Base-by-base conservation (phyloP, 164 flowering plant species). In the Litsea cubeba region DNA sequence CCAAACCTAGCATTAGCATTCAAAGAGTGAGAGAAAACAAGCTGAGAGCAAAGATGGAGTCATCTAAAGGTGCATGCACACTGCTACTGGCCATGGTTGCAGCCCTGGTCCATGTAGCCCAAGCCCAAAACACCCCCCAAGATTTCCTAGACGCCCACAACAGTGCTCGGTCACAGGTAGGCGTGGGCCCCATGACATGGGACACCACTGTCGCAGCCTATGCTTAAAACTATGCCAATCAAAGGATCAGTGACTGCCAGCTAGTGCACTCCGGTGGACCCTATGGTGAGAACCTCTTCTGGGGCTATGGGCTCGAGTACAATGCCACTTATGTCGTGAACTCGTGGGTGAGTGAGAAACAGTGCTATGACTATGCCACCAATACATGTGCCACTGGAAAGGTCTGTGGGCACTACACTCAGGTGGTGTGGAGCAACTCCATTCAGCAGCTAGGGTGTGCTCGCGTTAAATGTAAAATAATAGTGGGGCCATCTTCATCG, bases 371-470 rank as follows among this genome's bases (percentile, higher is more conserved):
- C 69, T 70, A 76, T 72, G 18, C 20, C 22, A 24, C 79, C 50
- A 79, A 82, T 67, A 24, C 78, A 3, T 82, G 82, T 28, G 71
- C 24, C 0, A 62, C 35, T 1, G 82, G 79, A 0, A 63, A 74
- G 17, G 77, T 76, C 15, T 85, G 92, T 72, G 26, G 72, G 75
- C 91, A 85, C 64, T 87, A 85, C 65, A 87, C 86, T 1, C 90
- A 83, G 58, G 67, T 87, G 3, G 81, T 83, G 3, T 83, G 89
- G 88, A 71, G 75, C 17, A 57, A 81, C 54, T 51, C 86, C 3
- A 28, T 62, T 12, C 70, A 65, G 4, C 70, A 65, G 4, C 54
- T 85, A 3, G 88, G 88, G 6, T 84, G 90, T 23, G 90, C 86
- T 50, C 78, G 83, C 40, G 83, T 77, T 32, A 62, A 54, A 50